Base-by-base conservation (phyloP, 2,329 filamentous ascomycete genomes). In the Canariomyces notabilis region DNA sequence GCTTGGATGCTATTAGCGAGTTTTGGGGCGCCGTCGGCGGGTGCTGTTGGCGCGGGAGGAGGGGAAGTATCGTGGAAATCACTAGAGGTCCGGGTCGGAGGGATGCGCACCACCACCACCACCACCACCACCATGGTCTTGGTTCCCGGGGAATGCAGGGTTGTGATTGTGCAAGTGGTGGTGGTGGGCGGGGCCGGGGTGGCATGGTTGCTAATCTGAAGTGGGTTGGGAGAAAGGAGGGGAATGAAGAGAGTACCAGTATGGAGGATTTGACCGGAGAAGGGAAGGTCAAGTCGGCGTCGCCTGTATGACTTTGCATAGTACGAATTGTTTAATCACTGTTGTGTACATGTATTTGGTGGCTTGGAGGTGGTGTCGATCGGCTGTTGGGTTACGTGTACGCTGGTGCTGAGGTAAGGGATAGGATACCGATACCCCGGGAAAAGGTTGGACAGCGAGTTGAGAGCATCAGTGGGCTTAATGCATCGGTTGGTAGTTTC, bases 211-310 rank as follows among this genome's bases (percentile, higher is more conserved):
- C 54, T 38, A 38, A n/a, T n/a, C n/a, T 56, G 42, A 44, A 58
- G 57, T 35, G 52, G 47, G 48, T 29, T 9, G 8, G 51, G 47
- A 43, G 59, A 18, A 61, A 44, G 32, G 59, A 58, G 20, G 66
- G 68, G 54, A 61, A 60, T 21, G 66, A 69, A 43, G 74, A 75
- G 49, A 74, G 64, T 36, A 74, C 76, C 46, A 77, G 73, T 55
- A 73, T 74, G 61, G 73, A 71, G 26, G 73, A 75, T 50, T 59
- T 77, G 21, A 70, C 73, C 5, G 64, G 52, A 11, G 58, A 64
- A 11, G 45, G 52, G 39, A 65, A 61, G 64, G 21, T 59, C 62
- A 4, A 63, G 67, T 26, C 68, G 34, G 37, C 37, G 1, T 42
- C 42, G 33, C 40, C 33, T 36, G 42, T 51, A 5, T 51, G 31